Percentiles rank a stretch among this genome's conserved stretches.
These are phyloP conservation scores for Isabelozyma pseudorhagii DNA, from an alignment of 805 yeast genomes.

Conservation along the genomic window DNA sequence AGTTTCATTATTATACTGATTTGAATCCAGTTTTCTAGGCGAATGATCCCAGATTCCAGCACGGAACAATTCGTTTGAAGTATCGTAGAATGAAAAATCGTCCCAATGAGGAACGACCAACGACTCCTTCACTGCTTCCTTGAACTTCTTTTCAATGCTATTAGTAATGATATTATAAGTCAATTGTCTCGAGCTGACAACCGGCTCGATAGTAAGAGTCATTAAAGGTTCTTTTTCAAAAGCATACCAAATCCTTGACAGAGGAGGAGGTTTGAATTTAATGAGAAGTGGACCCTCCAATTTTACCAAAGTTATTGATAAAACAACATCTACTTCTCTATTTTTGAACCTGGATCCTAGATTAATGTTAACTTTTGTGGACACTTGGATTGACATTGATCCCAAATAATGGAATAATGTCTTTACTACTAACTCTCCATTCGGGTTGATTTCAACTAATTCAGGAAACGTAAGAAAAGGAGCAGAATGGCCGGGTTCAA, in stretches of 20 bases:
- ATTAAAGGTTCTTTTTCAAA: slow-evolving; percentile 77
- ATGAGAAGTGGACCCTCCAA: slow-evolving; percentile 73
- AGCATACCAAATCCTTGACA: slow-evolving; percentile 86
- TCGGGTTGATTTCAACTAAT: slow-evolving; percentile 68
- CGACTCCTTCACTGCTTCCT: slow-evolving; percentile 75
- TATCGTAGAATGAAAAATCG: slow-evolving; percentile 69
- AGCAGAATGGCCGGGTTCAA: slow-evolving; percentile 75
- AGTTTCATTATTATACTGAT: neutral
- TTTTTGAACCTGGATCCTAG: slow-evolving; percentile 73
- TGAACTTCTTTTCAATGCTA: slow-evolving; percentile 71
- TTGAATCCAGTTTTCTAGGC: slow-evolving; percentile 11
- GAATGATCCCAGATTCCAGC: slow-evolving; percentile 89
- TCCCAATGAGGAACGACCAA: slow-evolving; percentile 88
- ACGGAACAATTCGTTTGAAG: slow-evolving; percentile 68
- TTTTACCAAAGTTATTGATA: slow-evolving; percentile 65
- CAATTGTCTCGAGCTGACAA: slow-evolving; percentile 81
- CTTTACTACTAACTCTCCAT: slow-evolving; percentile 67
- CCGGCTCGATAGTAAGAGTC: slow-evolving; percentile 79
- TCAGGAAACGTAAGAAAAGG: slow-evolving; percentile 78
- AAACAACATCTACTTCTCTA: slow-evolving; percentile 69
- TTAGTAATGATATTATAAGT: slow-evolving; percentile 77
- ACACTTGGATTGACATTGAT: slow-evolving; percentile 66
- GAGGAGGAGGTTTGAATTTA: slow-evolving; percentile 83
- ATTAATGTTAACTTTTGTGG: slow-evolving; percentile 75
- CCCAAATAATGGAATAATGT: slow-evolving; percentile 71